Base-by-base conservation (phyloP, 768 basidiomycete genomes). In the Tephrocybe sp. region DNA sequence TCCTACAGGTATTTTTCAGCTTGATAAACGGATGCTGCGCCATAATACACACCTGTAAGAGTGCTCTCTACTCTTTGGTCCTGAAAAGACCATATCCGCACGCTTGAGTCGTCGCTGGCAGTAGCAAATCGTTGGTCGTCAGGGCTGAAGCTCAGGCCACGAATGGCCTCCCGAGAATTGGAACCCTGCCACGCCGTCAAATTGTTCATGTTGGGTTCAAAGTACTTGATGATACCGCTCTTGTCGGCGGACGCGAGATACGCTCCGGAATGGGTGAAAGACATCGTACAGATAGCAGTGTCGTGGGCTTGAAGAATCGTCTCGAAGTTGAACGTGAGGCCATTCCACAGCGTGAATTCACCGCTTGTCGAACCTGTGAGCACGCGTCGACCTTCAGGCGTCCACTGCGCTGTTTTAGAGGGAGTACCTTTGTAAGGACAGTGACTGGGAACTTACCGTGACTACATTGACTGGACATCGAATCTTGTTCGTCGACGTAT, bases 221-320 rank as follows among this genome's bases (percentile, higher is more conserved):
- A 99, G 71, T 98, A 99, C 69, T 99, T 99, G 77, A 99, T 93
- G 51, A 92, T 79, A 8, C 97, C 97, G 30, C 76, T 83, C 65
- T 94, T 92, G 73, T 99, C 97, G 22, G 92, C 85, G 15, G 93
- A 96, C 15, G 90, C 87, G 42, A 99, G 82, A 68, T 91, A 98
- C 13, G 86, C 77, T n/a, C 96, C 97, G 0, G 91, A 90, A 59
- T 97, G 92, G 0, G 92, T 92, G 69, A 95, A 99, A 13, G 80
- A 72, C 65, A 98, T 82, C 0, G 92, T 80, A 31, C 95, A 92
- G 49, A 99, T 90, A 31, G 93, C 89, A 1, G 88, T 86, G 63
- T 99, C 97, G 68, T 99, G 97, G 1, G 95, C 96, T 70, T 98
- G 96, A n/a, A 98, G 81, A 58, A 99, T 98, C 0, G 96, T 97